Base-by-base conservation (phyloP, 768 basidiomycete species). In the Trametes villosa region DNA sequence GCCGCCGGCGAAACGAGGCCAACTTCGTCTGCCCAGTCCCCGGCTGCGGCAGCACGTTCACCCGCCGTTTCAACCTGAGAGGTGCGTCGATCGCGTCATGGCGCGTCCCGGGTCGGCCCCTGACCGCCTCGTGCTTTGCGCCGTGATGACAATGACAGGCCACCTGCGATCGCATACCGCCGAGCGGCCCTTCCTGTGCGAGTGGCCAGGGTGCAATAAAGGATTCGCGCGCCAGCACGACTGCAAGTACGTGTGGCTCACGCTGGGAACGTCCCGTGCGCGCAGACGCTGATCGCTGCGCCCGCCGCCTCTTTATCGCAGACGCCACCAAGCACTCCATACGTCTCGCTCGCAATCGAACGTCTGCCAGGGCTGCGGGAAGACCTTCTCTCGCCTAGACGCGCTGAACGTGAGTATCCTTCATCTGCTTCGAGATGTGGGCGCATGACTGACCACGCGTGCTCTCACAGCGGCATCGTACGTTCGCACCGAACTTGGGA, bases 221-320 rank as follows among this genome's bases (percentile, higher is more conserved):
- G 90, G 92, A 26, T 96, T 97, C 72, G 95, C 95, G 51, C 84
- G 95, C 45, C 93, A 96, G 73, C 95, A 98, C 74, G 95, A 98
- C 72, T 96, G 94, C 91, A 97, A 97, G 89, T 91, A 70, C 71
- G 90, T 86, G 36, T 38, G 18, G 41, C n/a, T 27, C 38, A 42
- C 38, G n/a, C 42, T 13, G 34, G 49, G 38, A 36, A 26, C 33
- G 5, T 18, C 45, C 34, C 46, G 56, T 17, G 60, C 60, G 15
- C 18, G 20, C 50, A 51, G 17, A 44, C 41, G 30, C 50, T 42
- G 29, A 53, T 36, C 36, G 57, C 38, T 49, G 45, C 52, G 36
- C 52, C 38, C 22, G 50, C 50, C 54, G 47, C 38, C 54, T 51
- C 46, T 48, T 47, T 29, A 56, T 45, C 48, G 36, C 71, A 91